Base-by-base conservation (phyloP, 1,284 basidiomycete genomes). In the Ustilago esculenta region DNA sequence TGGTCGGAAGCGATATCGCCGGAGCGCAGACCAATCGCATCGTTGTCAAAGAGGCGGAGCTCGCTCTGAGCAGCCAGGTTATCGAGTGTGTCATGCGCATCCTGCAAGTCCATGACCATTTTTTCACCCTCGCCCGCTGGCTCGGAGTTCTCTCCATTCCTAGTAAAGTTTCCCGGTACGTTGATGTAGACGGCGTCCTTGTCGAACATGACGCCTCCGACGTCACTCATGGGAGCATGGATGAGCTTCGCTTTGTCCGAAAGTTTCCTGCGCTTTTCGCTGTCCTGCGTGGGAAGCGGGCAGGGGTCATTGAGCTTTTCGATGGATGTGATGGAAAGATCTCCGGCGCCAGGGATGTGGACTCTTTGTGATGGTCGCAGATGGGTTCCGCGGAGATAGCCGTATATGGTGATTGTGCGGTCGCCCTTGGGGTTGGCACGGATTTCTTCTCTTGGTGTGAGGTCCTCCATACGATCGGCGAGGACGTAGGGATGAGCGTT, bases 111-210 rank as follows among this genome's bases (percentile, higher is more conserved):
- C 86, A 97, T 91, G 12, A 98, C 94, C 95, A 99, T 98, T 80
- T 89, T 88, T 79, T 98, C 94, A 12, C 95, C 96, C 83, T 98
- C 95, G 11, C 94, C 79, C 90, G 48, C 48, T 15, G 60, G 35
- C 15, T 58, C 49, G 61, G 88, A 87, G 11, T 82, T 82, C 11
- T 87, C 88, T 44, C 72, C 81, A 36, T 82, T 83, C 42, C 83
- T 81, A 5, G 92, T 90, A 77, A 98, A 98, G 78, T 87, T 94
- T 1, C 96, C 96, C 4, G 92, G 92, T 3, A 98, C 94, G 79
- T 97, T 98, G 74, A 99, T 91, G 85, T 92, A 99, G 2, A 98
- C 94, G 0, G 94, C 93, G 78, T 98, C 96, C 83, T 98, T 98
- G 85, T 99, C 96, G 80, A 96, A 98, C 84, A 92, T 89, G 61